A percentile compares a stretch with the other conserved stretches of the same genome.
phyloP scores from a whole-genome alignment of 768 basidiomycete genomes.

The Termitomyces eurrhizus region DNA sequence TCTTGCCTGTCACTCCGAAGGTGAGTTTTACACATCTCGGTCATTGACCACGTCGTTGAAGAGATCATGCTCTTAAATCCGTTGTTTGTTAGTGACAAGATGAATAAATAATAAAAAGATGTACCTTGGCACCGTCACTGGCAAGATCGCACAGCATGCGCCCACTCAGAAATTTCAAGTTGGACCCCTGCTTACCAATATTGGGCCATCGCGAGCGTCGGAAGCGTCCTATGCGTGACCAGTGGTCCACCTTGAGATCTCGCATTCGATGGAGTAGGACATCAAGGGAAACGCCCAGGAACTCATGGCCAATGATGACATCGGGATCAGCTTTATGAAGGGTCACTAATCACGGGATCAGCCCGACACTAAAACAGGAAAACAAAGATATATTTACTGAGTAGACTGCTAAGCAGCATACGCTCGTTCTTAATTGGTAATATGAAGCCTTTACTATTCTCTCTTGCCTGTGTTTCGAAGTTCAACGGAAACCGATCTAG shows the following conservation, averaged over 20 bases:
- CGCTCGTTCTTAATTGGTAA: slow-evolving; percentile 78
- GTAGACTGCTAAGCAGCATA: slow-evolving; percentile 75
- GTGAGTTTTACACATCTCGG: slow-evolving; percentile 94
- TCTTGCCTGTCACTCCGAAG: slow-evolving; percentile 86
- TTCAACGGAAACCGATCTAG: slow-evolving; percentile 81
- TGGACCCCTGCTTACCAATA: slow-evolving; percentile 79
- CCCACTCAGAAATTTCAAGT: slow-evolving; percentile 79
- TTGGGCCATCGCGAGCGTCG: slow-evolving; percentile 78
- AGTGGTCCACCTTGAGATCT: slow-evolving; percentile 87
- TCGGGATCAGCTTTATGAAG: slow-evolving; percentile 91
- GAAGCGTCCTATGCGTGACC: slow-evolving; percentile 92
- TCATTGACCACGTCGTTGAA: slow-evolving; percentile 97
- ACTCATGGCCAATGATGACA: slow-evolving; percentile 92
- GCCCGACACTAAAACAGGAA: not conserved
- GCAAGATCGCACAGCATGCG: slow-evolving; percentile 89
- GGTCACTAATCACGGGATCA: slow-evolving; percentile 40
- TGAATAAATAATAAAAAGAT: slow-evolving; percentile 12
- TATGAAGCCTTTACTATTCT: slow-evolving; percentile 64
- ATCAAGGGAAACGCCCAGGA: slow-evolving; percentile 85
- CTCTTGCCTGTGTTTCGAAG: slow-evolving; percentile 69
- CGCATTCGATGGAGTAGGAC: slow-evolving; percentile 89
- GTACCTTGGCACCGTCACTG: slow-evolving; percentile 90
- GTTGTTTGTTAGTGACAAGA: not conserved
- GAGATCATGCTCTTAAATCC: slow-evolving; percentile 81
- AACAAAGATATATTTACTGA: slow-evolving; percentile 44